Conservation (phyloP, 2,329 filamentous ascomycete genomes). For the Botrytis tulipae region DNA sequence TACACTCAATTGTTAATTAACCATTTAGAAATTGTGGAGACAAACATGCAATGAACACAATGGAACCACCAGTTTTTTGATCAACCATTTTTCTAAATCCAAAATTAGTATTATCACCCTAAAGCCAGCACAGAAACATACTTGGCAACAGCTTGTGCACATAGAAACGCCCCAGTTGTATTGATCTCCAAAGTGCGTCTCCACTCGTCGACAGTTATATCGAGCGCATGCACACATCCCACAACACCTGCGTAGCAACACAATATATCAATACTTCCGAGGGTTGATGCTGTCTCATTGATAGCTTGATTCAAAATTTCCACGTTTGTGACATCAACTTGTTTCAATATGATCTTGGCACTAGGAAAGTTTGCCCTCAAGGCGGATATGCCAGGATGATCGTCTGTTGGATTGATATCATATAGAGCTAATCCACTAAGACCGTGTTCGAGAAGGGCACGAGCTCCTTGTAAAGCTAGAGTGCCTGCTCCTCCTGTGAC, state of each 20-base stretch:
- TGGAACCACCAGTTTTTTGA: slow-evolving; percentile 51
- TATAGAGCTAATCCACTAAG: slow-evolving; percentile 57
- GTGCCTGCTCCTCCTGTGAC: slow-evolving; percentile 67
- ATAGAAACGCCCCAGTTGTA: slow-evolving; percentile 67
- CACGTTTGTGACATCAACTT: slow-evolving; percentile 60
- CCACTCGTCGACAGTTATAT: slow-evolving; percentile 59
- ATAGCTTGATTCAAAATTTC: slow-evolving; percentile 47
- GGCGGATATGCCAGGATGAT: slow-evolving; percentile 44
- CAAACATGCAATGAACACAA: slow-evolving; percentile 59
- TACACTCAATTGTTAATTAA: not conserved
- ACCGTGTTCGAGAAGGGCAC: slow-evolving; percentile 68
- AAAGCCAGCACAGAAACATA: slow-evolving; percentile 43
- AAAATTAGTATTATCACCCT: not conserved
- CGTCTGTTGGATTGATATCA: slow-evolving; percentile 49
- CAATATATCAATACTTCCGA: slow-evolving; percentile 49
- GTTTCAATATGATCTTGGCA: slow-evolving; percentile 48
- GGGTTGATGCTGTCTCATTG: slow-evolving; percentile 40
- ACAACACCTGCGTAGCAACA: slow-evolving; percentile 70
- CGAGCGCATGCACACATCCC: slow-evolving; percentile 57
- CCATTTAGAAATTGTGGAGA: not conserved
- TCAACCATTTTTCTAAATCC: slow-evolving; percentile 17
- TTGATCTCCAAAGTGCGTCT: slow-evolving; percentile 68
- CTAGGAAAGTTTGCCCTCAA: slow-evolving; percentile 55
- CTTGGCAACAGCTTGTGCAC: slow-evolving; percentile 60
- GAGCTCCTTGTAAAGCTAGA: slow-evolving; percentile 55